Evolutionary conservation across 768 basidiomycete genomes (phyloP), one percentile per base, ranked within the genome.

Genomic region (Serendipita sp.): DNA sequence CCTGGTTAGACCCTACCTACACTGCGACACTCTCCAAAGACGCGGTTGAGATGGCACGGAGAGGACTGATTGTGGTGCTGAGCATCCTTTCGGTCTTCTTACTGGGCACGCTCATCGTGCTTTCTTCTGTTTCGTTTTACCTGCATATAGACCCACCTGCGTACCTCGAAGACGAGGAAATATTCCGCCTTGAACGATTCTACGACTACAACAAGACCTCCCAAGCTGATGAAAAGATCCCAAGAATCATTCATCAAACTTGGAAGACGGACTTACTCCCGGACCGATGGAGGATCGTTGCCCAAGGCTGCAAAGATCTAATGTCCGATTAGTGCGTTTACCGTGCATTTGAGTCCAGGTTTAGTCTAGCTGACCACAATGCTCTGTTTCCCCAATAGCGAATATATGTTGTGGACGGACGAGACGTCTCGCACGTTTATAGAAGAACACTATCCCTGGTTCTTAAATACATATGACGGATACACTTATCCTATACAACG

Each of bases 331-430:
- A 96, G 94, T 96, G 73, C 70, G 93, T 83, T 64, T 51, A 16
- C 44, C 46, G 35, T 63, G 10, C 58, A 54, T 41, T 65, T 63
- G 32, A 7, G 65, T 63, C 62, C 41, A 48, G 62, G 64, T 66
- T 44, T 69, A 52, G 51, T 68, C 35, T 7, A 34, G 3, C 64
- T 34, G 7, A 30, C 65, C 23, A 32, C 23, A 23, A 23, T 23
- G 13, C 7, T 56, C 52, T 60, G 65, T 51, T 7, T 44, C n/a
- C 30, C 66, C 18, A 65, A 28, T 74, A 97, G 94, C 73, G 85
- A 97, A 73, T 96, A 97, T 79, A 93, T 85, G 79, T 80, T 99
- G 10, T 99, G 96, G 96, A 97, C 96, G 13, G 96, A 99, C 74
- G 88, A 84, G 5, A 78, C 81, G 67, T 90, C 96, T 15, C 85